Conservation (phyloP, 208 protist genomes). For the Sergeia podlipaevii region DNA sequence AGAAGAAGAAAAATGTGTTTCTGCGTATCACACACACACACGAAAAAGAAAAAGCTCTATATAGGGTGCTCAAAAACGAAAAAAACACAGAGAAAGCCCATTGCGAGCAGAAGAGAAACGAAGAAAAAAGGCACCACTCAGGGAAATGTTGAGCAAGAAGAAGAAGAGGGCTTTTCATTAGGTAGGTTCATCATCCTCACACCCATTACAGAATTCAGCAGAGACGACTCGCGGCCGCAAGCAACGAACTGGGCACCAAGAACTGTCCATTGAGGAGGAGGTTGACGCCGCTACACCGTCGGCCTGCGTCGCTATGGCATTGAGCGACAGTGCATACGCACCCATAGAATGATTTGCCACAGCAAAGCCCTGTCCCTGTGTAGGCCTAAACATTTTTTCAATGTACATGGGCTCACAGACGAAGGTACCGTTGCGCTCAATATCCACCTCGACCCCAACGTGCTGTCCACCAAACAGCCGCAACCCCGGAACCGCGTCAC, state of each 20-base stretch:
- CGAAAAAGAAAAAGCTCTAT: constrained; percentile 6
- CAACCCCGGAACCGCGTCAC: constrained; percentile 69
- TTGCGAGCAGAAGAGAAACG: background rate
- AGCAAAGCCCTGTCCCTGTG: constrained; percentile 33
- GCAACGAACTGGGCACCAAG: constrained; percentile 30
- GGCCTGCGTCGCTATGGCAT: constrained; percentile 46
- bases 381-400: constrained; percentile 67
- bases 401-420: constrained; percentile 79
- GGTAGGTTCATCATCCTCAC: no score
- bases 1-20: no score
- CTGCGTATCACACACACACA: no score
- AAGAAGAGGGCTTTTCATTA: background rate
- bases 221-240: no score
- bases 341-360: constrained; percentile 47
- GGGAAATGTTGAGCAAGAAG: background rate
- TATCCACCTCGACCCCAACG: constrained; percentile 74
- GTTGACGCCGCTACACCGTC: background rate
- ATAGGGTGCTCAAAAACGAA: no score
- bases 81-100: constrained; percentile 6
- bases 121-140: background rate
- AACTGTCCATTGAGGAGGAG: background rate
- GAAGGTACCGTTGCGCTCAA: constrained; percentile 76
- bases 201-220: no score
- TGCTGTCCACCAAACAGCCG: constrained; percentile 53
- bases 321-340: constrained; percentile 62